A percentile compares a stretch with the other conserved stretches of the same genome.
Evolutionary conservation across 768 basidiomycete species (phyloP).

Genomic region (Naganishia vaughanmartiniae): DNA sequence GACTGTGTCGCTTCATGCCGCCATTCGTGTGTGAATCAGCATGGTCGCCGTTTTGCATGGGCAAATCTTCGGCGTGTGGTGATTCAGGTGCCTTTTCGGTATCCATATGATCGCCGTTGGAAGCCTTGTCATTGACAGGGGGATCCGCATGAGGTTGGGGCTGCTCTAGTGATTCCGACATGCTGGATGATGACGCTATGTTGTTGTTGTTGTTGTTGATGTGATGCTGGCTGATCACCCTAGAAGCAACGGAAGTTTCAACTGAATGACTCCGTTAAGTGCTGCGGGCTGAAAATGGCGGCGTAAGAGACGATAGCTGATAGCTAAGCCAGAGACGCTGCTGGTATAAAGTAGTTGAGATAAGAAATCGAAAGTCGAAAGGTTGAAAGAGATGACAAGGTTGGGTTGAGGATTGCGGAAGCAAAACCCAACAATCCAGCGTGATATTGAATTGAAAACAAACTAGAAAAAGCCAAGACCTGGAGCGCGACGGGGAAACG

Average conservation of each 20-base stretch:
- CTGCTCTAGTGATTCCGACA: conserved; percentile 2
- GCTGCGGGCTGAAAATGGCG: neutral
- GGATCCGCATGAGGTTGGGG: neutral
- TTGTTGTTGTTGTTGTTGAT: neutral
- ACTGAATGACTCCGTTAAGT: conserved; percentile 20
- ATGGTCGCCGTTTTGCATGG: neutral
- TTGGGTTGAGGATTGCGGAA: neutral
- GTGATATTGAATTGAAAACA: no score
- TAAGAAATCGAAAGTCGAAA: conserved; percentile 6
- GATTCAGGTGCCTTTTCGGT: neutral
- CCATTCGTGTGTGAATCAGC: neutral
- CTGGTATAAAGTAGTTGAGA: conserved; percentile 1
- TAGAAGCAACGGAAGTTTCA: conserved; percentile 10
- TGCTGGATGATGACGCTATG: conserved; percentile 19
- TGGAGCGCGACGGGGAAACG: no score
- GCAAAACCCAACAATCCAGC: neutral
- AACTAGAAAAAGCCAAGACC: no score
- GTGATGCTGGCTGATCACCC: no score
- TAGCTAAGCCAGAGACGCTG: neutral
- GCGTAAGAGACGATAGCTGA: neutral
- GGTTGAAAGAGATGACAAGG: neutral
- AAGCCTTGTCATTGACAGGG: neutral
- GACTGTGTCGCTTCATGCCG: conserved; percentile 17
- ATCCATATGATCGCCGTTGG: neutral
- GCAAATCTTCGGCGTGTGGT: neutral